A percentile compares a stretch with the other conserved stretches of the same genome.
Conservation (phyloP, 176 grass and related monocot genomes). For the Pontederia crassipes region DNA sequence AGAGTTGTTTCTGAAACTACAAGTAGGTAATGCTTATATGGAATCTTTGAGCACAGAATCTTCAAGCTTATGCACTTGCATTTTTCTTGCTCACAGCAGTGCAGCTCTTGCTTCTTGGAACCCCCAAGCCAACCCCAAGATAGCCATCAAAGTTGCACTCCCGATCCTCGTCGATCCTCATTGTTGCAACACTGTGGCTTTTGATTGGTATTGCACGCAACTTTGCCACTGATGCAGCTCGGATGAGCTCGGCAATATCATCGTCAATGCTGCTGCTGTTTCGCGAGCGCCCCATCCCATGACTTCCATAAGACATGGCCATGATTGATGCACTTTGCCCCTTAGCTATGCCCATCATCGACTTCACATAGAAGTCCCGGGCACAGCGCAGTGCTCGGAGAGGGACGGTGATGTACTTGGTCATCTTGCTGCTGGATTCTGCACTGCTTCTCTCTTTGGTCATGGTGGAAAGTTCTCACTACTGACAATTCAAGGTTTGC, state of each 20-base stretch:
- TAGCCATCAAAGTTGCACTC: slow-evolving; percentile 34
- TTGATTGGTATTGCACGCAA: slow-evolving; percentile 6
- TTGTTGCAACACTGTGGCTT: slow-evolving; percentile 56
- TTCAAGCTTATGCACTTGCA: not conserved
- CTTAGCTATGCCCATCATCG: slow-evolving; percentile 45
- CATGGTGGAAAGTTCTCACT: not conserved
- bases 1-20: no score
- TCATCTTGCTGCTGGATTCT: slow-evolving; percentile 4
- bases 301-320: slow-evolving; percentile 15
- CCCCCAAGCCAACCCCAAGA: slow-evolving; percentile 9
- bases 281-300: slow-evolving; percentile 22
- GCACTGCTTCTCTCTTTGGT: not conserved
- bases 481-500: no score
- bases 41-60: no score
- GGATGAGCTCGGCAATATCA: slow-evolving; percentile 60
- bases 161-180: slow-evolving; percentile 65
- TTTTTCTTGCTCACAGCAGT: not conserved
- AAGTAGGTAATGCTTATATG: no score
- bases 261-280: slow-evolving; percentile 21
- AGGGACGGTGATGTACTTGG: slow-evolving; percentile 34
- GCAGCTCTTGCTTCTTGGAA: slow-evolving; percentile 39
- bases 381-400: slow-evolving; percentile 29
- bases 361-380: slow-evolving; percentile 53
- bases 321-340: not conserved
- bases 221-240: slow-evolving; percentile 45